Evolutionary conservation across 2,329 filamentous ascomycete species (phyloP).

Genomic region (Orbilia oligospora): DNA sequence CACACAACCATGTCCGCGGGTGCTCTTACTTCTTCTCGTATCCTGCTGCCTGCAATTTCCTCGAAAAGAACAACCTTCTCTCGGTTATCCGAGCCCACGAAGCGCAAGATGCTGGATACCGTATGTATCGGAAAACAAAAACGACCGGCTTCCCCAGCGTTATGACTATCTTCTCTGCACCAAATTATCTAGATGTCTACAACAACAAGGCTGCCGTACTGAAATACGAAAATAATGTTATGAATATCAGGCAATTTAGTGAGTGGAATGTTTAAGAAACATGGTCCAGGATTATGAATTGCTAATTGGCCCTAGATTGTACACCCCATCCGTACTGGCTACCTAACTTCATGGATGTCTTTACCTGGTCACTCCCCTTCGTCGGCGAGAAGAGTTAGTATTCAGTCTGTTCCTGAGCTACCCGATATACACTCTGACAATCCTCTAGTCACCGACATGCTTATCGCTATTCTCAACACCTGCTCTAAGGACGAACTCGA

Average conservation of each 20-base stretch:
- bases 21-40: constrained; percentile 99
- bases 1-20: constrained; percentile 97
- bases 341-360: constrained; percentile 99
- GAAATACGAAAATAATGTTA: constrained; percentile 99
- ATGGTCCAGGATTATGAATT: background rate
- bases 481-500: constrained; percentile 99
- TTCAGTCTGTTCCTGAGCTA: constrained; percentile 58
- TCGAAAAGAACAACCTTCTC: constrained; percentile 98
- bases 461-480: constrained; percentile 97
- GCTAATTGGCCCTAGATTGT: constrained; percentile 73
- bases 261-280: constrained; percentile 29
- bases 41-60: constrained; percentile 93
- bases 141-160: constrained; percentile 99
- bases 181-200: constrained; percentile 98
- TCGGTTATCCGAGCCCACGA: constrained; percentile 98
- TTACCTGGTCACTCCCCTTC: constrained; percentile 99
- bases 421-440: constrained; percentile 5
- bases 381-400: constrained; percentile 84
- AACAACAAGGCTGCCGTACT: constrained; percentile 99
- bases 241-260: constrained; percentile 99
- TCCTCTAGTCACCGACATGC: constrained; percentile 87
- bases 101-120: constrained; percentile 96
- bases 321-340: constrained; percentile 99
- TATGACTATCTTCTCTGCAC: constrained; percentile 99
- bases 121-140: constrained; percentile 98